Conservation (phyloP, 805 yeast species). For the Maudiozyma serrabonitensis region DNA sequence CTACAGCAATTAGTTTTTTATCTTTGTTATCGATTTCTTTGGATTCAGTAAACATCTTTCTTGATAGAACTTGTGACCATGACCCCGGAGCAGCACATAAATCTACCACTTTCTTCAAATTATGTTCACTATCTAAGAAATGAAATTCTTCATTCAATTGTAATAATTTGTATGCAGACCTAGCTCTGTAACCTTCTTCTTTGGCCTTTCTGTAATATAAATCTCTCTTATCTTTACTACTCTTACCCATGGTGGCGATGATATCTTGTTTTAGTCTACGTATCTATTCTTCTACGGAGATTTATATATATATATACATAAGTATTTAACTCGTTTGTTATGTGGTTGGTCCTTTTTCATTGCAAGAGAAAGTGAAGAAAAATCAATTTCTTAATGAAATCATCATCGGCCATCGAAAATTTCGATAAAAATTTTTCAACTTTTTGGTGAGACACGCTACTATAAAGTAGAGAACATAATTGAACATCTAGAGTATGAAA, state of each 20-base stretch:
- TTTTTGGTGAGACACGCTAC: not conserved
- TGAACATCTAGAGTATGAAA: too few species aligned
- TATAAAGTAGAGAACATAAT: too few species aligned
- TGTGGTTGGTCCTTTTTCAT: not conserved
- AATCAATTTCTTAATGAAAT: not conserved
- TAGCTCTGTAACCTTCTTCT: constrained; percentile 96
- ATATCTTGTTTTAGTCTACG: not conserved
- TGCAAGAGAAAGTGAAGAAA: not conserved
- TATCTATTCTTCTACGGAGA: too few species aligned
- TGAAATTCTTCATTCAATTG: constrained; percentile 89
- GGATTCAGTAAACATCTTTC: constrained; percentile 46
- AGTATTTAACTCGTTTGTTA: too few species aligned
- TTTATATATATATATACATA: too few species aligned
- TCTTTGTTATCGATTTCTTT: constrained; percentile 22
- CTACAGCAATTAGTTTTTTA: constrained; percentile 85
- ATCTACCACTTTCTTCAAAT: constrained; percentile 79
- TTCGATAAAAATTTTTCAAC: constrained; percentile 1
- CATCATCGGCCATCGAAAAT: not conserved
- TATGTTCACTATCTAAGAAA: constrained; percentile 46
- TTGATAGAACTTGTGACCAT: constrained; percentile 90
- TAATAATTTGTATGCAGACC: constrained; percentile 88
- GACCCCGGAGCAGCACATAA: constrained; percentile 98
- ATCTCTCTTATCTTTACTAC: constrained; percentile 91
- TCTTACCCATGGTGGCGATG: constrained; percentile 62
- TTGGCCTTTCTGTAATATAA: constrained; percentile 88